Evolutionary conservation across 495 filamentous ascomycete genomes (phyloP).

Genomic region (Neurospora sublineolata): DNA sequence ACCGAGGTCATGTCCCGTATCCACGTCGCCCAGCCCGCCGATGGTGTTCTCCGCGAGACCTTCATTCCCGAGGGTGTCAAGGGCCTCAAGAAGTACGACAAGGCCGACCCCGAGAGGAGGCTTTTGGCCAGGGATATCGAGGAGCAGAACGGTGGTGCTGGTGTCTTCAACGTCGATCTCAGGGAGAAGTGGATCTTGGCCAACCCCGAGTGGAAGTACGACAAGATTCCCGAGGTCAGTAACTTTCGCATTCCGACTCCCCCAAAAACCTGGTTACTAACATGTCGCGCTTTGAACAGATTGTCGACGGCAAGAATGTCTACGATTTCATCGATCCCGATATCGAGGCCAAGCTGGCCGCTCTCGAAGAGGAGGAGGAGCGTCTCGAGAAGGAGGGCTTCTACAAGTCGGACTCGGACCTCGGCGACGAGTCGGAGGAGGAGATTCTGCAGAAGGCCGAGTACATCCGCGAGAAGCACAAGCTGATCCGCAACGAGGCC

Average conservation of each 20-base stretch:
- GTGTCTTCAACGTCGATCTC: constrained; percentile 89
- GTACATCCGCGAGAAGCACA: constrained; percentile 83
- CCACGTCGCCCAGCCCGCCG: constrained; percentile 86
- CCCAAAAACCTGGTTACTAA: neutral
- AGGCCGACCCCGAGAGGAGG: constrained; percentile 69
- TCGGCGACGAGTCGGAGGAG: constrained; percentile 75
- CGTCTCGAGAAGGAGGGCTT: constrained; percentile 73
- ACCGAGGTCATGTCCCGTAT: constrained; percentile 86
- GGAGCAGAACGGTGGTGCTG: constrained; percentile 84
- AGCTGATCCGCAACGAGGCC: constrained; percentile 79
- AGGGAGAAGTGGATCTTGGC: constrained; percentile 76
- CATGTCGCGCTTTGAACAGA: constrained; percentile 1
- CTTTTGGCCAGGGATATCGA: constrained; percentile 78
- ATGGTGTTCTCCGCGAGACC: constrained; percentile 61
- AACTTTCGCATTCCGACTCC: neutral
- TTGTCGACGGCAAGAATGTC: constrained; percentile 89
- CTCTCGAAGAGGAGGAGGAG: constrained; percentile 91
- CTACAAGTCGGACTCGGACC: constrained; percentile 51
- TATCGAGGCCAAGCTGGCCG: constrained; percentile 80
- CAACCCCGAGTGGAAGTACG: constrained; percentile 84
- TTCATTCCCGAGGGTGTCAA: constrained; percentile 84
- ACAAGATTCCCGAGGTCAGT: constrained; percentile 72
- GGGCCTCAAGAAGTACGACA: constrained; percentile 74
- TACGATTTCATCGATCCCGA: constrained; percentile 95
- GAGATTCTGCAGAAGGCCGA: constrained; percentile 85